Base-by-base conservation (phyloP, 164 flowering plant species). In the Nelumbo lutea region DNA sequence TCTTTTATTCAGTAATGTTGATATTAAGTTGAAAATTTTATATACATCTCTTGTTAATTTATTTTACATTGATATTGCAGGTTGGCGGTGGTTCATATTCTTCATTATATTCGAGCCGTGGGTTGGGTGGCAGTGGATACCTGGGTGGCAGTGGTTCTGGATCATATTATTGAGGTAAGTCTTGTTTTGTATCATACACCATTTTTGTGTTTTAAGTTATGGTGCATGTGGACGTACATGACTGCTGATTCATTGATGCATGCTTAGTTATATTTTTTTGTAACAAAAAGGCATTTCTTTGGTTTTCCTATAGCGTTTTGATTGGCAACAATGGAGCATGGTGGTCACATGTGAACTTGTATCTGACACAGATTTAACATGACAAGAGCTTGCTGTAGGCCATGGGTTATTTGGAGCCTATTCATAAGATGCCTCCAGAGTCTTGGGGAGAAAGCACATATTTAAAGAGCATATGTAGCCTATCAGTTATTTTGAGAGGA, bases 71-170 rank as follows among this genome's bases (percentile, higher is more conserved):
- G 27, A 27, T 27, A 27, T 27, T 27, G 59, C 83, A 94, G 96
- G 96, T 82, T 74, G 88, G 90, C 72, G 83, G 89, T 62, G 78
- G 90, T 72, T 90, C 98, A 61, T 91, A 94, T 79, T 91, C 98
- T 42, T 90, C 97, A 6, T 58, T 90, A 43, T 91, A 94, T 73
- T 79, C 97, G 55, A 74, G 90, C 63, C 97, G 97, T 68, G 79
- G 90, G 41, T 66, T 79, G 72, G 87, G 93, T 59, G 84, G 96
- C 68, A 81, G 86, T 73, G 77, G 89, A 66, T 93, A 93, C 80
- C 79, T 91, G 79, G 94, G 96, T 39, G 69, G 86, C 61, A 73
- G 98, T 74, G 82, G 91, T 61, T 85, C 87, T 62, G 80, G 87
- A 40, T 88, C 97, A n/a, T 91, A 94, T 75, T 91, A 94, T 63